A percentile compares a stretch with the other conserved stretches of the same genome.
Conservation (phyloP, 2,329 filamentous ascomycete genomes). For the Fusarium graminum region DNA sequence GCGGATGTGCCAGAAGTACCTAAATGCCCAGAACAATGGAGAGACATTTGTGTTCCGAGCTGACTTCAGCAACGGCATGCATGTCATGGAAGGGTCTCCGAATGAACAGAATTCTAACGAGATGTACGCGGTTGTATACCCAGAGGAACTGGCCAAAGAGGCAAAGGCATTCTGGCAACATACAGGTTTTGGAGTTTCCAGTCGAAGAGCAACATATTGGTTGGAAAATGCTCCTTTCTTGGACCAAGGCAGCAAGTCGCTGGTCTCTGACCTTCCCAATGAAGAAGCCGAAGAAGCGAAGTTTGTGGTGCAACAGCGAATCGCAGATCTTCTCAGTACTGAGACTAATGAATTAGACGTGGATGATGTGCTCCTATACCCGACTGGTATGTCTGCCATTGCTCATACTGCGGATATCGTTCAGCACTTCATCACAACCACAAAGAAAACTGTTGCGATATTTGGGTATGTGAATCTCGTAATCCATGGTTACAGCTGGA, state of each 20-base stretch:
- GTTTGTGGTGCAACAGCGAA: conserved; percentile 28
- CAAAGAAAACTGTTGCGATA: conserved; percentile 37
- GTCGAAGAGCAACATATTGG: conserved; percentile 48
- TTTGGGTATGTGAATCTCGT: conserved; percentile 44
- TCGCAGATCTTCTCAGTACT: conserved; percentile 42
- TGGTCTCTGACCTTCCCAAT: not conserved
- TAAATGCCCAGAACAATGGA: conserved; percentile 17
- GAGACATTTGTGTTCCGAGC: conserved; percentile 13
- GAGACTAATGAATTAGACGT: conserved; percentile 10
- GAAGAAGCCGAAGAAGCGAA: conserved; percentile 27
- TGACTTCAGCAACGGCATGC: conserved; percentile 13
- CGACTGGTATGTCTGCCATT: conserved; percentile 67
- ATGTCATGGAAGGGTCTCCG: not conserved
- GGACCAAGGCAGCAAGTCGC: not conserved
- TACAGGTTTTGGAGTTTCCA: conserved; percentile 50
- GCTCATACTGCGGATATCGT: conserved; percentile 42
- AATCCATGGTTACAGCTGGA: not conserved
- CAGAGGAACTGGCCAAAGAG: conserved; percentile 28
- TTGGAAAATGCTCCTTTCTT: conserved; percentile 43
- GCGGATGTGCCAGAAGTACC: conserved; percentile 33
- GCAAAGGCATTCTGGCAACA: conserved; percentile 52
- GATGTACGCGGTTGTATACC: conserved; percentile 38
- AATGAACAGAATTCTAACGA: not conserved
- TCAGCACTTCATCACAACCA: not conserved
- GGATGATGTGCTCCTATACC: conserved; percentile 62